Evolutionary conservation across 768 basidiomycete genomes (phyloP).

Genomic region (Amanita rimosa): DNA sequence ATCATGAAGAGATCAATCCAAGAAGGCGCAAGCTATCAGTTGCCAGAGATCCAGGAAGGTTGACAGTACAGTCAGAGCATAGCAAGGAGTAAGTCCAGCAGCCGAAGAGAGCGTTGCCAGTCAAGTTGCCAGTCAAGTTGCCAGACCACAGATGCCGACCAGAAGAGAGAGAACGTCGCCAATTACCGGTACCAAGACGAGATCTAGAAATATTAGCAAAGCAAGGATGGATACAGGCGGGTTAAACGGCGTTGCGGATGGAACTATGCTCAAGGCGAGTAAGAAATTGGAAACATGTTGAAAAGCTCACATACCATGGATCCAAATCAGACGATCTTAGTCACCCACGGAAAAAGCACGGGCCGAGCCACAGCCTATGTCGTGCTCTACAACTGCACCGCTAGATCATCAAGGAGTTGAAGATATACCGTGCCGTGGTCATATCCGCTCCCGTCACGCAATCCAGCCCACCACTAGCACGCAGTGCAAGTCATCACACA

Average conservation of each 20-base stretch:
- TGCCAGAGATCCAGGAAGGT: not conserved
- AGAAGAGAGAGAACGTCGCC: not conserved
- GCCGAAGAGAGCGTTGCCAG: too few species aligned
- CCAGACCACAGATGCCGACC: not conserved
- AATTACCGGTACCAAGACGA: not conserved
- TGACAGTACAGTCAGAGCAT: too few species aligned
- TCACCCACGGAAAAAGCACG: not conserved
- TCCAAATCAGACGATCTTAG: not conserved
- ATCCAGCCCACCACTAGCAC: conserved; percentile 1
- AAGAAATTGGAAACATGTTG: not conserved
- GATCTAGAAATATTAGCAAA: too few species aligned
- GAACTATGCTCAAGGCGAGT: not conserved
- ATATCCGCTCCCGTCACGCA: not conserved
- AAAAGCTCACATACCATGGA: not conserved
- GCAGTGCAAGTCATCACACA: conserved; percentile 6
- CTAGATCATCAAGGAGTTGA: not conserved
- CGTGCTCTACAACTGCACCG: not conserved
- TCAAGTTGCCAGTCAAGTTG: not conserved
- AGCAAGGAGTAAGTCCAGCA: too few species aligned
- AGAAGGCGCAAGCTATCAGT: not conserved
- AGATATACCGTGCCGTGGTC: not conserved
- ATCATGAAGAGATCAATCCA: too few species aligned
- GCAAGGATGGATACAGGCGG: too few species aligned
- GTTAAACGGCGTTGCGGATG: not conserved
- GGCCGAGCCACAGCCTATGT: not conserved